These are phyloP conservation scores for Scheffersomyces ergatensis DNA, from an alignment of 805 yeast species.

Conservation along the genomic window DNA sequence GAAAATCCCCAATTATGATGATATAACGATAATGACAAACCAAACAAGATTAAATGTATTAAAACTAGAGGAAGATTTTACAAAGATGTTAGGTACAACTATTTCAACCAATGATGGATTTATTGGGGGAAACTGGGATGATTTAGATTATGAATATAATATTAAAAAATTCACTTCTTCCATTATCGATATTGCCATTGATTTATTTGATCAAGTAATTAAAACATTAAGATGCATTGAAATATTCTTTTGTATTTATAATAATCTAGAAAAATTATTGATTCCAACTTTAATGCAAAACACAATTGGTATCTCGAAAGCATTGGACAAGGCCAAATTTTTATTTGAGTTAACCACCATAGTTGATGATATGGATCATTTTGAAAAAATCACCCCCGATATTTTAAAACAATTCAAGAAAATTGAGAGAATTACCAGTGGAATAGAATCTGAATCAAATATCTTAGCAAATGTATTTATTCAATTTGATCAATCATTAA, in stretches of 20 bases:
- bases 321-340: slow-evolving; percentile 22
- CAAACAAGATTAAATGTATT: slow-evolving; percentile 16
- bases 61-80: slow-evolving; percentile 31
- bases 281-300: slow-evolving; percentile 35
- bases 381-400: slow-evolving; percentile 18
- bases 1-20: slow-evolving; percentile 41
- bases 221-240: slow-evolving; percentile 33
- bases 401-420: slow-evolving; percentile 28
- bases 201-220: slow-evolving; percentile 14
- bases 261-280: slow-evolving; percentile 34
- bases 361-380: slow-evolving; percentile 21
- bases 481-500: slow-evolving; percentile 32
- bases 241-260: slow-evolving; percentile 35
- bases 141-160: slow-evolving; percentile 19
- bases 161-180: slow-evolving; percentile 18
- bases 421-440: slow-evolving; percentile 37
- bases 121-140: slow-evolving; percentile 19
- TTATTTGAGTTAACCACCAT: slow-evolving; percentile 29
- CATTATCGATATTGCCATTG: slow-evolving; percentile 13
- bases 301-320: slow-evolving; percentile 23
- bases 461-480: slow-evolving; percentile 26
- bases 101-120: slow-evolving; percentile 3
- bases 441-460: slow-evolving; percentile 31
- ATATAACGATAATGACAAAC: slow-evolving; percentile 31
- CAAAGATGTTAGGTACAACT: slow-evolving; percentile 21